phyloP scores from a whole-genome alignment of 148 eudicot species.

The Tetragonia tetragonoides region DNA sequence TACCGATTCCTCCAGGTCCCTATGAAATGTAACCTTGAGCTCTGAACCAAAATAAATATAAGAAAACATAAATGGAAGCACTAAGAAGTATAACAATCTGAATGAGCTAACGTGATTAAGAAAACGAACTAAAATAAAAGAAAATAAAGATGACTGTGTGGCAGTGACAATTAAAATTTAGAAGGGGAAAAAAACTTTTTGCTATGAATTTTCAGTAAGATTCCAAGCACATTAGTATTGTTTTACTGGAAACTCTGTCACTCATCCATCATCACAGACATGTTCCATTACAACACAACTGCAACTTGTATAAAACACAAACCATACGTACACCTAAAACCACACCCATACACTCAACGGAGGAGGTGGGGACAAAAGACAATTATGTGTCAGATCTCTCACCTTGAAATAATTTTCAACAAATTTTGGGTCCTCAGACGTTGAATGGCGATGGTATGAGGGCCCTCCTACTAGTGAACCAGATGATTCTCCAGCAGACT shows the following conservation, averaged over 20 bases:
- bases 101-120: neutral
- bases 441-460: slow-evolving; percentile 55
- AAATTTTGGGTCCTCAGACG: slow-evolving; percentile 74
- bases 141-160: no score
- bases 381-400: neutral
- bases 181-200: no score
- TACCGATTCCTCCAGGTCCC: slow-evolving; percentile 98
- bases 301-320: neutral
- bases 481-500: slow-evolving; percentile 36
- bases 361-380: neutral
- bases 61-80: neutral
- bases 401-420: slow-evolving; percentile 98
- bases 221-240: no score
- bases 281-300: neutral
- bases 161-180: neutral
- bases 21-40: slow-evolving; percentile 90
- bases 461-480: slow-evolving; percentile 36
- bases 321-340: no score
- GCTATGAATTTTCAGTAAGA: no score
- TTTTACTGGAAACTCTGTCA: no score
- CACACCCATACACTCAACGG: neutral
- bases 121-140: no score
- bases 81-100: neutral
- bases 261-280: neutral
- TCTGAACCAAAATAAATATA: slow-evolving; percentile 45